phyloP scores from a whole-genome alignment of 1,284 basidiomycete genomes.

The Tetrapyrgos nigripes region DNA sequence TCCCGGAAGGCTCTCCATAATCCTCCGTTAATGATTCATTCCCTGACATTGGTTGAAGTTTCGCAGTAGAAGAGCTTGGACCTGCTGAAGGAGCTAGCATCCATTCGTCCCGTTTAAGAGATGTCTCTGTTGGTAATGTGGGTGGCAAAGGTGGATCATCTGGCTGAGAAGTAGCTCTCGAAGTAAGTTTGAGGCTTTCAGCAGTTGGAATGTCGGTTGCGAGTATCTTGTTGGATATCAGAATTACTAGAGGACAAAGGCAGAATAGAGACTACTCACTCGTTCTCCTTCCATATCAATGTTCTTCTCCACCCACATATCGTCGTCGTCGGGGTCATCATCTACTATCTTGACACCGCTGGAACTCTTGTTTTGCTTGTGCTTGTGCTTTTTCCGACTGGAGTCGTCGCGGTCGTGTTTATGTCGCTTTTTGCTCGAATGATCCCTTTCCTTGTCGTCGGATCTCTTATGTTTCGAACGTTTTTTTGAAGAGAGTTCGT shows the following conservation, averaged over 20 bases:
- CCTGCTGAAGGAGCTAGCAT: slow-evolving; percentile 64
- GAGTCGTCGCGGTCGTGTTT: slow-evolving; percentile 11
- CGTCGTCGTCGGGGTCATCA: slow-evolving; percentile 69
- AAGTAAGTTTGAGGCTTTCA: slow-evolving; percentile 73
- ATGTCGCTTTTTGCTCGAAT: slow-evolving; percentile 14
- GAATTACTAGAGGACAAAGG: slow-evolving; percentile 1
- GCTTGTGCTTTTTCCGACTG: slow-evolving; percentile 35
- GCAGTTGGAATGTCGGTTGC: slow-evolving; percentile 81
- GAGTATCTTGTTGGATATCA: slow-evolving; percentile 52
- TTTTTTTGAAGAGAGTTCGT: neutral
- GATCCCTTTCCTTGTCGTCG: slow-evolving; percentile 9
- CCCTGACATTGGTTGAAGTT: slow-evolving; percentile 33
- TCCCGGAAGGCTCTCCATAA: slow-evolving; percentile 66
- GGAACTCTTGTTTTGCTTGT: slow-evolving; percentile 33
- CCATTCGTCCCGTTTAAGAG: slow-evolving; percentile 84
- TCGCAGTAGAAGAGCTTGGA: slow-evolving; percentile 24
- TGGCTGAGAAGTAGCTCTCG: slow-evolving; percentile 53
- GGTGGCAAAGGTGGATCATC: slow-evolving; percentile 54
- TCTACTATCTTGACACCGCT: slow-evolving; percentile 57
- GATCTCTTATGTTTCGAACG: slow-evolving; percentile 14
- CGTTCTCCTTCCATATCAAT: slow-evolving; percentile 78
- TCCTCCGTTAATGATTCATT: slow-evolving; percentile 71
- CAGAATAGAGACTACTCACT: slow-evolving; percentile 48
- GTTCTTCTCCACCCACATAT: slow-evolving; percentile 89
- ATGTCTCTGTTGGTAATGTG: slow-evolving; percentile 48